Base-by-base conservation (phyloP, 371 early-diverging fungal genomes). In the Thermomucor indicae-seudaticae region DNA sequence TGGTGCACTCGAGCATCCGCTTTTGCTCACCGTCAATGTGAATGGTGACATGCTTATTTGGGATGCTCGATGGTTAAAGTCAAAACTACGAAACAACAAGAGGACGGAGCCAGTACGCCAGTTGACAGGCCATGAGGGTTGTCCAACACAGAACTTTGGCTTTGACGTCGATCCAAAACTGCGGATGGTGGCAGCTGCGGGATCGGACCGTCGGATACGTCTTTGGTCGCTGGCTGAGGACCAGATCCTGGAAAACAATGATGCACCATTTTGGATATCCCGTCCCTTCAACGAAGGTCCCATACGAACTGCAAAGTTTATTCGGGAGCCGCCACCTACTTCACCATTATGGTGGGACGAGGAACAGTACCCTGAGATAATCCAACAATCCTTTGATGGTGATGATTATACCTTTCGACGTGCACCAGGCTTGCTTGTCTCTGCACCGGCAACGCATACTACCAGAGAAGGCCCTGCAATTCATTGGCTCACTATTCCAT, bases 141-240 rank as follows among this genome's bases (percentile, higher is more conserved):
- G 45, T 25, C 49, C 43, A 14, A 43, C 17, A 0, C 57, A 38
- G 1, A 38, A 43, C 29, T 28, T 69, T 25, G 65, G 55, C 0
- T 51, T 55, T 23, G 70, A 69, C 45, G 23, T 60, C 4, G 58
- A 62, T 41, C 29, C 30, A 7, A 31, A 49, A 2, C 53, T 47
- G n/a, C 38, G 57, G 3, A 6, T 65, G 1, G 14, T 69, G 7
- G 44, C 59, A 35, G 19, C 48, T 4, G 42, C 60, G 19, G 65
- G 64, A 4, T 43, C 43, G 41, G 62, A 62, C 47, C 41, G 52
- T 1, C 43, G 43, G 10, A 51, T 69, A 0, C 55, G 63, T 3
- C 39, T 69, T 12, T 69, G 70, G 70, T 69, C 65, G 1, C 19
- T 62, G 0, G 28, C 31, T 11, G 43, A 37, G n/a, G n/a, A n/a